Evolutionary conservation across 768 basidiomycete genomes (phyloP).

Genomic region (Leccinum fibrillosum): DNA sequence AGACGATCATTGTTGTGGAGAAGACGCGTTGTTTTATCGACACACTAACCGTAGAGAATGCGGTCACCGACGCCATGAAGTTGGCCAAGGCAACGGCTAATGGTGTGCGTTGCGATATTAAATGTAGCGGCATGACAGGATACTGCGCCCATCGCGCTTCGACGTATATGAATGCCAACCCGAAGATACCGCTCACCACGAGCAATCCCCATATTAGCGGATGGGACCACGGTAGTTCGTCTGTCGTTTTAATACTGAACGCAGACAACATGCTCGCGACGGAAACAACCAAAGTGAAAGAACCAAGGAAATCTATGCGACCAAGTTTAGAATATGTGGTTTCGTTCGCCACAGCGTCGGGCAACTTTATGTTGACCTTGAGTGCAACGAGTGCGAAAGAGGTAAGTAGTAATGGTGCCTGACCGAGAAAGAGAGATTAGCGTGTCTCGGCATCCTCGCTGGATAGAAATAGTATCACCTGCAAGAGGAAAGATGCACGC

Average conservation of each 20-base stretch:
- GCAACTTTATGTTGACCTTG: conserved; percentile 76
- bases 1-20: conserved; percentile 3
- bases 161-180: conserved; percentile 64
- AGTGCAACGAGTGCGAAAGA: conserved; percentile 67
- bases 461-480: conserved; percentile 45
- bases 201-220: conserved; percentile 71
- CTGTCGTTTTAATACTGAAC: conserved; percentile 74
- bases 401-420: conserved; percentile 76
- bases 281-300: conserved; percentile 69
- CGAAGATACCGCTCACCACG: conserved; percentile 49
- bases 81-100: conserved; percentile 79
- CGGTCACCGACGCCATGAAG: conserved; percentile 70
- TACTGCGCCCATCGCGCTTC: conserved; percentile 77
- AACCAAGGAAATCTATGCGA: conserved; percentile 84
- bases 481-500: conserved; percentile 83
- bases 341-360: conserved; percentile 62
- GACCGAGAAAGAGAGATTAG: conserved; percentile 17
- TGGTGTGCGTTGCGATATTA: conserved; percentile 77
- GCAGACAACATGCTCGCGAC: conserved; percentile 73
- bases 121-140: conserved; percentile 87
- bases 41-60: conserved; percentile 69
- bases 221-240: conserved; percentile 74
- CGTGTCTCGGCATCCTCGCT: background rate
- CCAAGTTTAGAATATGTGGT: conserved; percentile 59
- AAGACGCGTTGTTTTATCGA: background rate